These are phyloP conservation scores for Globisporangium spinosum DNA, from an alignment of 352 stramenopile species.

Conservation along the genomic window DNA sequence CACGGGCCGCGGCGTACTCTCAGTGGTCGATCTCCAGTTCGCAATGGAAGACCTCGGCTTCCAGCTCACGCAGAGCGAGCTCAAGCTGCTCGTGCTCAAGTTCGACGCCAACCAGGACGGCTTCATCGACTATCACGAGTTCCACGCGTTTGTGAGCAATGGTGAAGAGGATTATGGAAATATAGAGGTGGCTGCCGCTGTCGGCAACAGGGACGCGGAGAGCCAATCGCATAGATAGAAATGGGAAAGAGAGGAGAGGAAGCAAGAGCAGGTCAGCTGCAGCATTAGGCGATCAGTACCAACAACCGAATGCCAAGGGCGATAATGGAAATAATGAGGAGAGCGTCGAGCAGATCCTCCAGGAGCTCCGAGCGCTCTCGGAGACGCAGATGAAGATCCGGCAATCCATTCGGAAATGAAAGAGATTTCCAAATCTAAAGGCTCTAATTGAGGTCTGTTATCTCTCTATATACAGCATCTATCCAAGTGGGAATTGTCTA, in stretches of 20 bases:
- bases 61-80: conserved; percentile 37
- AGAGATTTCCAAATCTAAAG: neutral
- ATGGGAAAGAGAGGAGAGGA: neutral
- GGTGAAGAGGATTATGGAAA: neutral
- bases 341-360: conserved; percentile 30
- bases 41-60: conserved; percentile 56
- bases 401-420: conserved; percentile 14
- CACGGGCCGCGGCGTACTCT: conserved; percentile 30
- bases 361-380: conserved; percentile 38
- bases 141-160: conserved; percentile 45
- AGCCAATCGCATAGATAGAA: neutral
- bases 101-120: conserved; percentile 53
- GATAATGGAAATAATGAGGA: neutral
- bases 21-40: conserved; percentile 40
- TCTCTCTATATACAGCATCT: neutral
- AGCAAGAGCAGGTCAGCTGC: neutral
- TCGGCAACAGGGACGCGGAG: neutral
- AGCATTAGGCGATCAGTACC: neutral
- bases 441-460: neutral
- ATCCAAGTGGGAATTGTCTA: conserved; percentile 12
- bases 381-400: conserved; percentile 38
- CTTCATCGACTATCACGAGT: conserved; percentile 61
- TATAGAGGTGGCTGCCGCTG: neutral
- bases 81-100: conserved; percentile 41
- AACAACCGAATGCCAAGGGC: neutral